Conservation (phyloP, 139 green algal species). For the Zygnema cylindricum region DNA sequence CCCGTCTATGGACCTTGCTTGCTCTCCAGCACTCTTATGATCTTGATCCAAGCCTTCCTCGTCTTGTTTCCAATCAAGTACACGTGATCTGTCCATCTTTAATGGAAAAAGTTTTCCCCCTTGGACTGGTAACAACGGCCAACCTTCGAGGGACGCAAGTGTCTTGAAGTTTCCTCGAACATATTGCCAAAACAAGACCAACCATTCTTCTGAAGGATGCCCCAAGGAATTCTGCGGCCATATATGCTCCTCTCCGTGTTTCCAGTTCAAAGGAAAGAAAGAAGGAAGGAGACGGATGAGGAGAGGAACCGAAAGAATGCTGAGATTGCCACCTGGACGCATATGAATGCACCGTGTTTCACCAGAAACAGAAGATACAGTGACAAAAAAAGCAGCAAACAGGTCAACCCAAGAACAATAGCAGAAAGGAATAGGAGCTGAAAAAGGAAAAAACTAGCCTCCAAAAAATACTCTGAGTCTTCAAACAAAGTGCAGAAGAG, state of each 20-base stretch:
- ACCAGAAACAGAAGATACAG: no score
- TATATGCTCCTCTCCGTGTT: slow-evolving; percentile 12
- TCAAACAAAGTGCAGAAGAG: no score
- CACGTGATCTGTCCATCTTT: neutral
- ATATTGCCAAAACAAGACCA: slow-evolving; percentile 60
- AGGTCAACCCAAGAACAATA: no score
- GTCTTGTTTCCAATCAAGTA: slow-evolving; percentile 50
- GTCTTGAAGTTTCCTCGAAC: slow-evolving; percentile 31
- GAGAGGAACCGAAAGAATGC: neutral
- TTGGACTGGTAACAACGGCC: slow-evolving; percentile 72
- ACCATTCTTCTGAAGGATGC: slow-evolving; percentile 27
- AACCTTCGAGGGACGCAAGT: slow-evolving; percentile 40
- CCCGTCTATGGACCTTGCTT: no score
- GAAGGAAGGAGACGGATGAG: slow-evolving; percentile 35
- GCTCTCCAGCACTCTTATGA: no score
- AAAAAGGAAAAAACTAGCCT: no score
- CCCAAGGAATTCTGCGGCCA: slow-evolving; percentile 11
- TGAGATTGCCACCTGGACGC: slow-evolving; percentile 43
- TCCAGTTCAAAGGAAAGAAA: slow-evolving; percentile 47
- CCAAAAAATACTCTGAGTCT: no score
- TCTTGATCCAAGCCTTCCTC: neutral
- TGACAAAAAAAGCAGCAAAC: no score
- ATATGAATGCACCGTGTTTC: no score
- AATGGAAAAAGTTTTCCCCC: slow-evolving; percentile 61
- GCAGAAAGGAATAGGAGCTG: no score